Conservation (phyloP, 768 basidiomycete genomes). For the Trametes cubensis region DNA sequence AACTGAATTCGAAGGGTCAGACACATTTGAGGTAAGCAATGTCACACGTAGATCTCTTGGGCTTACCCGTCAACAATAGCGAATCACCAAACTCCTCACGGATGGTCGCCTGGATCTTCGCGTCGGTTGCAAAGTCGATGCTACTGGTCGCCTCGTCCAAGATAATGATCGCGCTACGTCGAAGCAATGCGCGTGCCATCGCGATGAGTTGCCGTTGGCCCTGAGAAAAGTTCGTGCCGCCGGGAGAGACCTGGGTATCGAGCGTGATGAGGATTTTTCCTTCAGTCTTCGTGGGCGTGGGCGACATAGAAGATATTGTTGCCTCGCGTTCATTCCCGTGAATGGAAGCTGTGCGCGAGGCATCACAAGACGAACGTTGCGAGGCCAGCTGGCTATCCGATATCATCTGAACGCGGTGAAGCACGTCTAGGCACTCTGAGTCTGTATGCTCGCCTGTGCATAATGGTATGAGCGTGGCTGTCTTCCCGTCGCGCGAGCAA, state of each 20-base stretch:
- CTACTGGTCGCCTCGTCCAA: conserved; percentile 86
- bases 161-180: conserved; percentile 73
- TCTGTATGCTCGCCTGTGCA: conserved; percentile 33
- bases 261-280: conserved; percentile 60
- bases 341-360: conserved; percentile 42
- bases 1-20: conserved; percentile 40
- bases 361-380: conserved; percentile 48
- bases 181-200: conserved; percentile 79
- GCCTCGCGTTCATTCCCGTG: conserved; percentile 43
- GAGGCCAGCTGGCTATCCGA: conserved; percentile 52
- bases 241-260: conserved; percentile 82
- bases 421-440: conserved; percentile 75
- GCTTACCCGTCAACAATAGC: conserved; percentile 70
- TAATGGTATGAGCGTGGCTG: too few relatives aligned
- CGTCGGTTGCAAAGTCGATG: conserved; percentile 86
- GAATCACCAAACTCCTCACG: conserved; percentile 81
- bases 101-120: conserved; percentile 88
- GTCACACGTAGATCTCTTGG: conserved; percentile 8
- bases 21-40: background rate
- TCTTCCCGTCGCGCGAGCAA: background rate
- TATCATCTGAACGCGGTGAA: conserved; percentile 81
- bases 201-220: conserved; percentile 89
- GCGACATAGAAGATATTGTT: conserved; percentile 33
- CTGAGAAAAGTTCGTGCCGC: conserved; percentile 90
- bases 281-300: conserved; percentile 54